Conservation (phyloP, 2,329 filamentous ascomycete species). For the Samsoniella hepiali region DNA sequence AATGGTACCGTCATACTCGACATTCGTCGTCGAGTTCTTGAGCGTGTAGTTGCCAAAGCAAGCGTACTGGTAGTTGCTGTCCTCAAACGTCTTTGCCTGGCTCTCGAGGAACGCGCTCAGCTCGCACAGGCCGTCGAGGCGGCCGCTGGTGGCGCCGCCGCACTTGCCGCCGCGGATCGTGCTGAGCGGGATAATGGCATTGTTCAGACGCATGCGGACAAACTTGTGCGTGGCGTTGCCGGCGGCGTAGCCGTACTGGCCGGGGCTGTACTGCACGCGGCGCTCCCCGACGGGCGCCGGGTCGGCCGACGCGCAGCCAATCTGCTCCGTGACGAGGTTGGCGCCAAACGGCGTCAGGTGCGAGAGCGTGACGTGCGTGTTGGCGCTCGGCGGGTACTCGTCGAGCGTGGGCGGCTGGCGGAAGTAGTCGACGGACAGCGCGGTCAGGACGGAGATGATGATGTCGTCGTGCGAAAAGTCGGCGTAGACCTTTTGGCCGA, state of each 20-base stretch:
- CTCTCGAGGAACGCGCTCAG: constrained; percentile 40
- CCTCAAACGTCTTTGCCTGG: constrained; percentile 35
- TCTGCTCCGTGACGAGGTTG: constrained; percentile 52
- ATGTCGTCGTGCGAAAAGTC: constrained; percentile 85
- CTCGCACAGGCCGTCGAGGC: constrained; percentile 45
- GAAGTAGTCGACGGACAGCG: constrained; percentile 54
- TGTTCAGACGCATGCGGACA: constrained; percentile 47
- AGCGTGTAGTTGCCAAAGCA: constrained; percentile 49
- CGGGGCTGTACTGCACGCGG: constrained; percentile 39
- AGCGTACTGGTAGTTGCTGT: constrained; percentile 45
- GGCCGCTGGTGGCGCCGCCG: constrained; percentile 24
- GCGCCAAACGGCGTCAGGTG: constrained; percentile 54
- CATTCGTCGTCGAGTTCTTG: constrained; percentile 32
- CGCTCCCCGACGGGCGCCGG: constrained; percentile 39
- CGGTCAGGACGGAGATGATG: constrained; percentile 49
- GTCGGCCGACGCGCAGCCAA: constrained; percentile 43
- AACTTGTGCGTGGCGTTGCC: constrained; percentile 43
- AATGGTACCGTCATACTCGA: constrained; percentile 43
- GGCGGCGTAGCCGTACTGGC: constrained; percentile 44
- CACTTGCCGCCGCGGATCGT: constrained; percentile 46
- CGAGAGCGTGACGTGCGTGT: constrained; percentile 47
- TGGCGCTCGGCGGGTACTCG: constrained; percentile 39
- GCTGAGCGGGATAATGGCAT: constrained; percentile 45
- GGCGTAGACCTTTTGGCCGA: constrained; percentile 63
- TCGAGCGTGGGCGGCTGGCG: constrained; percentile 42